Evolutionary conservation across 1,284 basidiomycete genomes (phyloP).

Genomic region (Tylopilus sp.): DNA sequence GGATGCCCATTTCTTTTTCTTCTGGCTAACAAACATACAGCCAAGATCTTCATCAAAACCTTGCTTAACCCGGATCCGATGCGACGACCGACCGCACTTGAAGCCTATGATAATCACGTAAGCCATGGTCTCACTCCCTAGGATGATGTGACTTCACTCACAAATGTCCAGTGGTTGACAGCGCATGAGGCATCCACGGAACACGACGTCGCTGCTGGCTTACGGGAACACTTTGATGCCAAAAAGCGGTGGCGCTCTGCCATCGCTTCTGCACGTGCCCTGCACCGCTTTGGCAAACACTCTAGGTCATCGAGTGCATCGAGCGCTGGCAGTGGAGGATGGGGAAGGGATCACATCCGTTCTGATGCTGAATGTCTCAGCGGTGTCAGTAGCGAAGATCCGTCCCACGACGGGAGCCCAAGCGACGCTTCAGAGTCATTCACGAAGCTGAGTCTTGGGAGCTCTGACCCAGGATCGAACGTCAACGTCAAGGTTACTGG

Average conservation of each 20-base stretch:
- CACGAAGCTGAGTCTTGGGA: slow-evolving; percentile 31
- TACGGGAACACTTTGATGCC: slow-evolving; percentile 79
- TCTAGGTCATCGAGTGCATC: slow-evolving; percentile 33
- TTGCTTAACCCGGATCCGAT: slow-evolving; percentile 76
- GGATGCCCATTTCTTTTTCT: not conserved
- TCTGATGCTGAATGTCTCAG: slow-evolving; percentile 14
- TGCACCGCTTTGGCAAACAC: slow-evolving; percentile 51
- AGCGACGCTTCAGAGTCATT: slow-evolving; percentile 26
- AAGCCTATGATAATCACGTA: slow-evolving; percentile 64
- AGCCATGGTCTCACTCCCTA: slow-evolving; percentile 3
- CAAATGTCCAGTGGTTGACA: slow-evolving; percentile 62
- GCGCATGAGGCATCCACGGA: slow-evolving; percentile 57
- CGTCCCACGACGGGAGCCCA: slow-evolving; percentile 21
- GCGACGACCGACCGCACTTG: slow-evolving; percentile 69
- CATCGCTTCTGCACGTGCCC: slow-evolving; percentile 60
- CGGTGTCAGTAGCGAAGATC: slow-evolving; percentile 3
- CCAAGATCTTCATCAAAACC: slow-evolving; percentile 80
- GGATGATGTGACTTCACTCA: not conserved
- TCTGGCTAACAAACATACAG: slow-evolving; percentile 40
- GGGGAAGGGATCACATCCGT: slow-evolving; percentile 27
- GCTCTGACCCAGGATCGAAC: slow-evolving; percentile 27
- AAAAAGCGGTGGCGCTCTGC: slow-evolving; percentile 67
- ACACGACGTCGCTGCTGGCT: slow-evolving; percentile 66
- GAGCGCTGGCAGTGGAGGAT: slow-evolving; percentile 34
- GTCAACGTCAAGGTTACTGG: slow-evolving; percentile 34